Base-by-base conservation (phyloP, 495 filamentous ascomycete genomes). In the Filosporella fistucella region DNA sequence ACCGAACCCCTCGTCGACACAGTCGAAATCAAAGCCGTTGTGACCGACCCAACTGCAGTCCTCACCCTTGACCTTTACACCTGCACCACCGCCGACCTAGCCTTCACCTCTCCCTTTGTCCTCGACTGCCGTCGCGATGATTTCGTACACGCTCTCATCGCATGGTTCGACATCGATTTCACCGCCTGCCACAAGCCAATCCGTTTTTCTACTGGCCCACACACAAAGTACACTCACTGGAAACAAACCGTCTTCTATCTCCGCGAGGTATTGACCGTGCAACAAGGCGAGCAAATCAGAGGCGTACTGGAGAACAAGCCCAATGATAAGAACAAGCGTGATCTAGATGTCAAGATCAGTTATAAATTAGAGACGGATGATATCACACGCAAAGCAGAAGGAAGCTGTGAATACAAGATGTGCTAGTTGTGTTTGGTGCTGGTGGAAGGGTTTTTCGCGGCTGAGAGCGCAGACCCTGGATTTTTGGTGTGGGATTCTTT, bases 141-240 rank as follows among this genome's bases (percentile, higher is more conserved):
- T 68, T 95, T 89, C 68, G 77, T 98, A 50, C 94, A 98, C 64
- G 93, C 89, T 18, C 74, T 98, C 29, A 94, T 98, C 40, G 85
- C 95, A 25, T 97, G 94, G 88, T 98, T 98, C 72, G 93, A 98
- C 63, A 97, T 96, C 55, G 91, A 95, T 52, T 98, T 98, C 69
- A 88, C 86, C 28, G 89, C 89, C 24, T 96, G 91, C 74, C 89
- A 91, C 68, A 88, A 89, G 71, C 83, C 85, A 9, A 81, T 91
- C 60, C 70, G 71, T 52, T 94, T 94, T 69, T 89, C 85, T 29
- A 94, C 88, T 25, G 88, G 88, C 11, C 88, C 88, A 16, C 88
- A 94, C 59, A 86, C 88, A 55, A 90, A 89, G 72, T 91, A 91
- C 63, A 94, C 88, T 12, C 88, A 94, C 75, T 94, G 88, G 88